Evolutionary conservation across 495 filamentous ascomycete genomes (phyloP).

Genomic region (Xylaria curta): DNA sequence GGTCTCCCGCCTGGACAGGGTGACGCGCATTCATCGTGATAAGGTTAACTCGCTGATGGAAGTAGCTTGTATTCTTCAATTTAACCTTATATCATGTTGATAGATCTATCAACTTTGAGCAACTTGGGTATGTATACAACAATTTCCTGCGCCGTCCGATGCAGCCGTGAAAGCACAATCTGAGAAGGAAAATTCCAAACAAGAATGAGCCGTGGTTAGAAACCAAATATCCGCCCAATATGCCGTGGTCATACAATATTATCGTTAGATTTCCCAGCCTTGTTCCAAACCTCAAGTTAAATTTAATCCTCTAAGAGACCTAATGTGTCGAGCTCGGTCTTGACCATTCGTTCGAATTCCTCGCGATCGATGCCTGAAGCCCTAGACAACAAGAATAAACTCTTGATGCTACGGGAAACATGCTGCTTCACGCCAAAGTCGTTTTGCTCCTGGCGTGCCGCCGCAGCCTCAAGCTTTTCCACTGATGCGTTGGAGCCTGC

Average conservation of each 20-base stretch:
- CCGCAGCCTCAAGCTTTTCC: conserved; percentile 69
- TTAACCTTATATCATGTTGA: not conserved
- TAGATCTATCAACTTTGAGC: not conserved
- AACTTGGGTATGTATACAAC: conserved; percentile 17
- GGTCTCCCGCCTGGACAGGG: not conserved
- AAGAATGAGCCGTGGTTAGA: conserved; percentile 1
- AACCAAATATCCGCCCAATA: not conserved
- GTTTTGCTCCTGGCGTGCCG: conserved; percentile 66
- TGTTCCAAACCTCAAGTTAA: not conserved
- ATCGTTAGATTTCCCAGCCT: not conserved
- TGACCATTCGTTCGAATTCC: conserved; percentile 83
- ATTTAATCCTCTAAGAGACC: conserved; percentile 75
- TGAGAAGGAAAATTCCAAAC: conserved; percentile 8
- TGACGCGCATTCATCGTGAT: not conserved
- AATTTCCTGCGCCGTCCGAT: conserved; percentile 26
- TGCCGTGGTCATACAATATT: conserved; percentile 11
- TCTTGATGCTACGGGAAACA: conserved; percentile 86
- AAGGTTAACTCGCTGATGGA: not conserved
- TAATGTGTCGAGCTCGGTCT: conserved; percentile 80
- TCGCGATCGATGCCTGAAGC: conserved; percentile 78
- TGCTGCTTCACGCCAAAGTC: conserved; percentile 89
- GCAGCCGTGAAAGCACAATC: conserved; percentile 12
- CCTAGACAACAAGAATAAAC: conserved; percentile 80
- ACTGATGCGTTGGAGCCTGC: conserved; percentile 64
- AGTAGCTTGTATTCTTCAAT: conserved; percentile 14